Conservation (phyloP, 805 yeast species). For the Metahyphopichia silvanorum region DNA sequence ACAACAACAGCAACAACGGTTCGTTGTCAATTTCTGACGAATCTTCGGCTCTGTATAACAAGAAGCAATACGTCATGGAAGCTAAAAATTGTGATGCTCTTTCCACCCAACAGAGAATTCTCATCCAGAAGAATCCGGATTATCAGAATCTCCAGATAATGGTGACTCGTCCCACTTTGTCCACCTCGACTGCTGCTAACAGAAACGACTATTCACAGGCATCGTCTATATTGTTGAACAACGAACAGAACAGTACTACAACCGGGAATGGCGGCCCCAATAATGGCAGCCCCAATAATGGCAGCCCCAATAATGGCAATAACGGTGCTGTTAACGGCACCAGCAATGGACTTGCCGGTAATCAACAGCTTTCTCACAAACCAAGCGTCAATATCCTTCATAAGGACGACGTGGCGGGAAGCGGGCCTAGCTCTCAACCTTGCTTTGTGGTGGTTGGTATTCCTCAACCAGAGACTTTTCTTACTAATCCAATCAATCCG, state of each 20-base stretch:
- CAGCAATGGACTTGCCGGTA: not conserved
- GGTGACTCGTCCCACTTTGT: constrained; percentile 33
- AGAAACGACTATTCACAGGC: constrained; percentile 29
- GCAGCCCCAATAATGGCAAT: constrained; percentile 7
- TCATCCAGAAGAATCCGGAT: constrained; percentile 24
- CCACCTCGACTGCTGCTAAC: constrained; percentile 9
- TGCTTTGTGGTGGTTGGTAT: constrained; percentile 38
- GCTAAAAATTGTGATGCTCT: constrained; percentile 32
- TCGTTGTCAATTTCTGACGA: constrained; percentile 3
- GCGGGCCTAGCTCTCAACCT: constrained; percentile 24
- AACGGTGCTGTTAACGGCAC: not conserved
- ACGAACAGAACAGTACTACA: constrained; percentile 9
- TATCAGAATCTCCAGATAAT: constrained; percentile 29
- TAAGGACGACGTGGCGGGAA: constrained; percentile 1
- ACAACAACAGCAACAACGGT: constrained; percentile 2
- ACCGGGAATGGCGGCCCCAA: constrained; percentile 9
- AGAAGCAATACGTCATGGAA: constrained; percentile 14
- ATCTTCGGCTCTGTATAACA: constrained; percentile 2
- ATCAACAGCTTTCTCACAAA: not conserved
- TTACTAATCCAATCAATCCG: constrained; percentile 33
- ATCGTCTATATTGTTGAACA: constrained; percentile 29
- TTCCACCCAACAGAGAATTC: constrained; percentile 30
- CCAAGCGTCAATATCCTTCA: not conserved
- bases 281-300: constrained; percentile 9
- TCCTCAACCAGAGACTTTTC: constrained; percentile 36